These are phyloP conservation scores for Aurantiochytrium sp. DNA, from an alignment of 108 stramenopile genomes.

Conservation along the genomic window DNA sequence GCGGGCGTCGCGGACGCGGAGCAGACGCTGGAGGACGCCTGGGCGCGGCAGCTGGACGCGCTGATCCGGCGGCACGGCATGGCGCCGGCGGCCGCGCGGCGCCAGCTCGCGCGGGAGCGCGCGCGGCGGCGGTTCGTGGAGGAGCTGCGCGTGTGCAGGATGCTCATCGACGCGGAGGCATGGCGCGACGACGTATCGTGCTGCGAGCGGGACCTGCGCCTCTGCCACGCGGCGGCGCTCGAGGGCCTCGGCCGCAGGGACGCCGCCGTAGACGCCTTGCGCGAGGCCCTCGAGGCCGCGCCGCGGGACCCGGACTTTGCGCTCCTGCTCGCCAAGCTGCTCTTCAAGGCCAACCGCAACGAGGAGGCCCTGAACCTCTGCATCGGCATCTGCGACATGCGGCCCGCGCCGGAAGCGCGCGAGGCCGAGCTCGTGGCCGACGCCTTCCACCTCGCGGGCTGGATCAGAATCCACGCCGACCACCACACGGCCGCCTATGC, in stretches of 20 bases:
- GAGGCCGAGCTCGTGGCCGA: background rate
- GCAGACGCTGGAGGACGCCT: background rate
- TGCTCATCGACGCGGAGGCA: background rate
- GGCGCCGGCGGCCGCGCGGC: background rate
- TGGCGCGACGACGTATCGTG: background rate
- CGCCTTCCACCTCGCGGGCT: constrained; percentile 9
- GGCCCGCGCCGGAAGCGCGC: background rate
- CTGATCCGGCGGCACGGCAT: background rate
- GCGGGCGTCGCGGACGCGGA: background rate
- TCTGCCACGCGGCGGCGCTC: background rate
- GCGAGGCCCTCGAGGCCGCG: background rate
- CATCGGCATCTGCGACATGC: background rate
- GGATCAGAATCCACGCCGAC: constrained; percentile 19
- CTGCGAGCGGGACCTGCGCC: background rate
- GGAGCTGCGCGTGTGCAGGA: background rate
- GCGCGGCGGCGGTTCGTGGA: background rate
- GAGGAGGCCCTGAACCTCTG: background rate
- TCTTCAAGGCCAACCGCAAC: background rate
- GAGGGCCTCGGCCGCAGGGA: background rate
- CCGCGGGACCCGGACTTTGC: background rate
- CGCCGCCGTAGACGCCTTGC: background rate
- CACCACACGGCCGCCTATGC: background rate
- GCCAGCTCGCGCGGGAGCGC: background rate
- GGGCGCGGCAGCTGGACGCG: background rate
- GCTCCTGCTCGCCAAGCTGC: background rate